These are phyloP conservation scores for Pyrenophora graminea DNA, from an alignment of 2,329 filamentous ascomycete genomes.

Conservation along the genomic window DNA sequence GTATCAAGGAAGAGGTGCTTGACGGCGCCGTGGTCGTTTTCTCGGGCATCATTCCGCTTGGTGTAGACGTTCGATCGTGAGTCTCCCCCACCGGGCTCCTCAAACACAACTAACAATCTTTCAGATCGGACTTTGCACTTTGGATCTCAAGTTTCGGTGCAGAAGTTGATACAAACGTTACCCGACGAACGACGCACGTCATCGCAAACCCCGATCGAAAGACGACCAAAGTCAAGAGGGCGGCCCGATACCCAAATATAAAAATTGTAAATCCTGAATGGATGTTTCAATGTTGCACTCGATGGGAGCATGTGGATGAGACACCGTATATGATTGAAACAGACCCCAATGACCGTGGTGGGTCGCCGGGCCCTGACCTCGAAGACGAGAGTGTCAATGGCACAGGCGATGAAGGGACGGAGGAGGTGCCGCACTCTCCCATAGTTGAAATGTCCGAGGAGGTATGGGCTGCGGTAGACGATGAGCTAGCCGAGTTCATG, in stretches of 20 bases:
- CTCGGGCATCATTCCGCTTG: constrained; percentile 85
- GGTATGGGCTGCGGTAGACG: constrained; percentile 60
- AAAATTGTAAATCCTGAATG: constrained; percentile 92
- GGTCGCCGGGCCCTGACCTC: constrained; percentile 45
- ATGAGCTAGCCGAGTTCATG: constrained; percentile 77
- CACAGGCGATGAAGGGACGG: constrained; percentile 45
- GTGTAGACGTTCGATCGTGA: constrained; percentile 70
- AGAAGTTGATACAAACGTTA: constrained; percentile 63
- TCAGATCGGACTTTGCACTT: constrained; percentile 76
- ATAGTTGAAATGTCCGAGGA: constrained; percentile 35
- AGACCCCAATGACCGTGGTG: constrained; percentile 64
- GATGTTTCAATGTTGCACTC: constrained; percentile 81
- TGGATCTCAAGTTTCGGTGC: constrained; percentile 89
- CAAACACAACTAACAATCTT: constrained; percentile 20
- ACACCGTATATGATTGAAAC: constrained; percentile 77
- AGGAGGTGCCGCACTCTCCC: constrained; percentile 29
- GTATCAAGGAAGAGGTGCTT: constrained; percentile 77
- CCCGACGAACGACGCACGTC: constrained; percentile 65
- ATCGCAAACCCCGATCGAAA: constrained; percentile 72
- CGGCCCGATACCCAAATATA: constrained; percentile 75
- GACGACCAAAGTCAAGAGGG: constrained; percentile 89
- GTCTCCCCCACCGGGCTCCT: constrained; percentile 9
- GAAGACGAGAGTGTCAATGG: constrained; percentile 52
- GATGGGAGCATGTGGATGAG: constrained; percentile 82
- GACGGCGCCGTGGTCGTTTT: constrained; percentile 79